phyloP scores from a whole-genome alignment of 306 rosid species.

The Prunus salicina region DNA sequence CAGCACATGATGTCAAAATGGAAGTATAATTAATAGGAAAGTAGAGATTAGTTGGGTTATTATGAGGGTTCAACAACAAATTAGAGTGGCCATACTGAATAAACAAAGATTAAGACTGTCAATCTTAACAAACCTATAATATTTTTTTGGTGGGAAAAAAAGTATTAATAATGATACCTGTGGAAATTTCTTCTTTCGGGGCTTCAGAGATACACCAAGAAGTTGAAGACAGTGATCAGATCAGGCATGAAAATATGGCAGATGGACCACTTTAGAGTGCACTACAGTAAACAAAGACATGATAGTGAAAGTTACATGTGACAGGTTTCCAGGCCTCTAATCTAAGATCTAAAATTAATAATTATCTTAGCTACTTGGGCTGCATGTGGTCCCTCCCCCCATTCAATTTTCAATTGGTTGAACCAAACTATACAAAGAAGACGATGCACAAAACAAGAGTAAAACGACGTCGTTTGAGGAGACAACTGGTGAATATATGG shows the following conservation, averaged over 20 bases:
- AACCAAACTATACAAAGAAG: slow-evolving; percentile 4
- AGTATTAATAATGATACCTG: background rate
- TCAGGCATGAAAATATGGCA: slow-evolving; percentile 16
- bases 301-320: slow-evolving; percentile 41
- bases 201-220: slow-evolving; percentile 19
- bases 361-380: slow-evolving; percentile 23
- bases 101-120: slow-evolving; percentile 3
- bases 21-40: background rate
- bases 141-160: background rate
- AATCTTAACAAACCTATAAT: background rate
- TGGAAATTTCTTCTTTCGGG: background rate
- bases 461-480: background rate
- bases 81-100: slow-evolving; percentile 11
- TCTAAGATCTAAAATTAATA: slow-evolving; percentile 13
- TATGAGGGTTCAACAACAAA: slow-evolving; percentile 12
- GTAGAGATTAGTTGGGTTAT: slow-evolving; percentile 23
- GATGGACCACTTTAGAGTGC: slow-evolving; percentile 44
- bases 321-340: slow-evolving; percentile 9
- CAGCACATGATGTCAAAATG: background rate
- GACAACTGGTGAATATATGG: background rate
- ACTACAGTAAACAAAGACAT: background rate
- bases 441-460: background rate
- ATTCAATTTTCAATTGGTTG: slow-evolving; percentile 32
- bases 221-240: slow-evolving; percentile 23
- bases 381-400: slow-evolving; percentile 32